Base-by-base conservation (phyloP, 2,329 filamentous ascomycete genomes). In the Claviceps digitariae region DNA sequence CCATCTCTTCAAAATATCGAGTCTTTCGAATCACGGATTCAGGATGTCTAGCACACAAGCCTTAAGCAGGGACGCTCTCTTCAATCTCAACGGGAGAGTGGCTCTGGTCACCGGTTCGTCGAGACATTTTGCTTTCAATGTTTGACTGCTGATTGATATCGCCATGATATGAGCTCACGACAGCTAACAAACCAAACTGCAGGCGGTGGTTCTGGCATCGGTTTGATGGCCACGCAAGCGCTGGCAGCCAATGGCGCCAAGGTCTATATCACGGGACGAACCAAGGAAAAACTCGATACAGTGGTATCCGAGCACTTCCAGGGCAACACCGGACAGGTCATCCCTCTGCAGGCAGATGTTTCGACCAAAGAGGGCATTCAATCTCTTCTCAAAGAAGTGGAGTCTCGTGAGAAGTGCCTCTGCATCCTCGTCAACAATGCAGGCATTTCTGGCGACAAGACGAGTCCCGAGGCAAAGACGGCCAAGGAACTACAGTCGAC, bases 391-490 rank as follows among this genome's bases (percentile, higher is more conserved):
- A 70, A 75, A 2, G 78, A 84, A 60, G 65, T 86, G 45, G 69
- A 69, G 52, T 72, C 73, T 38, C 68, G 71, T 10, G 82, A 84
- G 61, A 58, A 69, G 62, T 78, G 77, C 57, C 72, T 87, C 2
- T 76, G 82, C 63, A 75, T 87, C 52, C 73, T 86, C 9, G 71
- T 86, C 66, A 86, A 86, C 71, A 87, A 87, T 63, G 79, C 77
- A 7, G 84, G 83, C 51, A 74, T 82, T 56, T 80, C 79, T 57
- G 81, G 78, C 50, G 50, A 69, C 68, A 58, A 5, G 64, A 77
- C 15, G 70, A 76, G 17, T 52, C 76, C 81, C 57, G 71, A 72
- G 29, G 73, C 74, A 44, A 74, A 76, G 0, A 72, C 74, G 0
- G 61, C 64, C 1, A 72, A 75, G 52, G 75, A 78, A 49, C 71